Evolutionary conservation across 2,329 filamentous ascomycete genomes (phyloP), one percentile per base, ranked within the genome.

Genomic region (Exophiala aquamarina): DNA sequence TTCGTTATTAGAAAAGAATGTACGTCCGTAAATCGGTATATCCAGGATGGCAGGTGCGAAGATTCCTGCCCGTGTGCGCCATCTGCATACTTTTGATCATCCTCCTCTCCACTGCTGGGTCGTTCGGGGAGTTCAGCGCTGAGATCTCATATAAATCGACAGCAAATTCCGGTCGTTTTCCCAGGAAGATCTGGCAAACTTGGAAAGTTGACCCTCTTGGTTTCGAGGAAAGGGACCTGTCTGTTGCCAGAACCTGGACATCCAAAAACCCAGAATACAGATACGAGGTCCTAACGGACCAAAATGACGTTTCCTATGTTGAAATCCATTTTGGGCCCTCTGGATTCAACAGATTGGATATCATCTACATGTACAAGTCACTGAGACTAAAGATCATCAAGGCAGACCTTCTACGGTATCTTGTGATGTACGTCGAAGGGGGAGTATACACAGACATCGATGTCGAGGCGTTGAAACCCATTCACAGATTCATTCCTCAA

Each of bases 121-220:
- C 52, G 39, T 50, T 63, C 45, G 20, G 63, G 59, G 40, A 61
- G 55, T 57, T 63, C 56, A 55, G 56, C 17, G 29, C 36, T 15
- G 42, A 42, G n/a, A 31, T 47, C 15, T 40, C 49, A 28, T 54
- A 54, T 28, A 47, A 45, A 26, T 34, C 50, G 10, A 47, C 32
- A 4, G 13, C 29, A 28, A 41, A n/a, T 9, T 47, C 44, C 4
- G 45, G 46, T 15, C 21, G 29, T n/a, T 88, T 82, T 58, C 85
- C 76, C 4, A 74, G 75, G 45, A 89, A 88, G 66, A 85, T 89
- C 56, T 89, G 84, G 85, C 85, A 89, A 65, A 84, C 81, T 0
- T 89, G 85, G 85, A 89, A 87, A 63, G 77, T 84, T 20, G 77
- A 84, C 52, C 81, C 84, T 2, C 70, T 87, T 26, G 71, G 73